Evolutionary conservation across 257 asterid genomes (phyloP), one percentile per base, ranked within the genome.

Genomic region (Plantago elongata): DNA sequence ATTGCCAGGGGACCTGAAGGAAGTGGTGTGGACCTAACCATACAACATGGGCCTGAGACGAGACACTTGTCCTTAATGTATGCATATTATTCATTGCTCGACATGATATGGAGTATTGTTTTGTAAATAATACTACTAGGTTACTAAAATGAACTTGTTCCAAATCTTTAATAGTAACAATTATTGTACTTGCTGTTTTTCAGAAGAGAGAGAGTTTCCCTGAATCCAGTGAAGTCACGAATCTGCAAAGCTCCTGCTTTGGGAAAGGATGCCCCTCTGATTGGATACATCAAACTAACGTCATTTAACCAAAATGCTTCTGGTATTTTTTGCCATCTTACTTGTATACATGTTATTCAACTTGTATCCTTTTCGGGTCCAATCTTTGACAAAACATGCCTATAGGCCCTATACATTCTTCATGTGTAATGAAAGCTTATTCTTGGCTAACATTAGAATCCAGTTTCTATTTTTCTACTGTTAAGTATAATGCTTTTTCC

Each of bases 251-350:
- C 76, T 66, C 72, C 94, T 62, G 82, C 86, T 38, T 61, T 58
- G 51, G 95, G 84, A 56, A 75, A 79, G 38, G 87, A 87, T 60
- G 83, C 83, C 55, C 80, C 83, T 62, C 80, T 71, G 73, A 67
- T 93, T 63, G 99, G 99, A 76, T 93, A 93, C 66, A 89, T 93
- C 77, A 93, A 93, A 74, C 78, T 93, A 57, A 80, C 94, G 55
- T 77, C 97, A 69, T 93, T 93, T 91, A 93, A 81, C 74, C 95
- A 89, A 80, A 93, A 93, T 66, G 95, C 97, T 57, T 89, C 99
- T 57, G 97, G 99, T 93, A 85, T 14, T 22, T 29, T 52, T 60
- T 54, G 40, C 58, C 22, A 22, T 13, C 58, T 51, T 51, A 51
- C 22, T 9, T 52, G 56, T 3, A 56, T 16, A 45, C 13, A 51